Conservation (phyloP, 2,329 filamentous ascomycete genomes). For the Lecanicillium sp. region DNA sequence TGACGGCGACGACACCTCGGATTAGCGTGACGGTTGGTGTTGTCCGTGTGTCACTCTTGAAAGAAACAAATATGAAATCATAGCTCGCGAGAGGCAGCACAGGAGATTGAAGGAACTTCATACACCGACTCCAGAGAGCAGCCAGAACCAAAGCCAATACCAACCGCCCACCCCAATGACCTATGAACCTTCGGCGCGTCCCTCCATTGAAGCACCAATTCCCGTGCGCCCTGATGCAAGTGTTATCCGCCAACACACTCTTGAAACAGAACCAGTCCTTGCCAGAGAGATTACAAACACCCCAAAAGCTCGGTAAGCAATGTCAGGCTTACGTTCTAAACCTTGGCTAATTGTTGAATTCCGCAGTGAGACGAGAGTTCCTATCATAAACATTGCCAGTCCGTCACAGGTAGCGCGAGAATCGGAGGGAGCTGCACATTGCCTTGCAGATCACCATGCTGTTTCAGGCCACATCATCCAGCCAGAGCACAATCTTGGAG, state of each 20-base stretch:
- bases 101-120: slow-evolving; percentile 8
- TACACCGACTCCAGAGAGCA: background rate
- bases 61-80: slow-evolving; percentile 23
- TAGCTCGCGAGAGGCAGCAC: slow-evolving; percentile 17
- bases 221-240: too few relatives aligned
- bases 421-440: background rate
- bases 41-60: slow-evolving; percentile 20
- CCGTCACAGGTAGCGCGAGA: slow-evolving; percentile 4
- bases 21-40: slow-evolving; percentile 18
- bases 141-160: slow-evolving; percentile 12
- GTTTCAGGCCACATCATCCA: slow-evolving; percentile 5
- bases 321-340: background rate
- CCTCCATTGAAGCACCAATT: too few relatives aligned
- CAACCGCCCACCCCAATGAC: slow-evolving; percentile 15
- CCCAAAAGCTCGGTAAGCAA: too few relatives aligned
- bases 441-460: slow-evolving; percentile 2
- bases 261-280: too few relatives aligned
- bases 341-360: background rate
- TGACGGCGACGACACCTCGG: slow-evolving; percentile 14
- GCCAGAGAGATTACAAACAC: too few relatives aligned
- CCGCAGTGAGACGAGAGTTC: background rate
- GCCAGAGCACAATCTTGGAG: slow-evolving; percentile 3
- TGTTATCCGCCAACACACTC: too few relatives aligned
- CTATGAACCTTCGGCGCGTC: too few relatives aligned
- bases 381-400: slow-evolving; percentile 4